Evolutionary conservation across 2,329 filamentous ascomycete genomes (phyloP), one percentile per base, ranked within the genome.

Genomic region (Cercospora zeina): DNA sequence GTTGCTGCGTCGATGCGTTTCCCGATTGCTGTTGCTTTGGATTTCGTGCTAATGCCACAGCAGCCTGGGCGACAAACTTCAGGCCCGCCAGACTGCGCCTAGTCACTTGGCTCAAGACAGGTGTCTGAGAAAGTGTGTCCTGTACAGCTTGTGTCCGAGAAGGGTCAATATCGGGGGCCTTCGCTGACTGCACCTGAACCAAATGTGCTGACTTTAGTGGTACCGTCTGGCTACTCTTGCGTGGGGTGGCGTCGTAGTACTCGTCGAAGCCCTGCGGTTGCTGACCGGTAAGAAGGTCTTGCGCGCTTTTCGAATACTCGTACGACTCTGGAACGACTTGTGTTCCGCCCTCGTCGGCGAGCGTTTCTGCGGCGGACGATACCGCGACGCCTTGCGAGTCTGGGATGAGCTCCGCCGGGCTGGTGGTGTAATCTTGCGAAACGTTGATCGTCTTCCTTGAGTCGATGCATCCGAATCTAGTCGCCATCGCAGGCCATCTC

Each of bases 401-500:
- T 19, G 50, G 19, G 16, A 36, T 45, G 34, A 19, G 21, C 33
- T 24, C 62, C 24, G 21, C 19, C 8, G 55, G 62, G 47, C 57
- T 56, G 34, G 30, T 62, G 34, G 56, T 49, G 50, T 62, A 19
- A 16, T 60, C 50, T 30, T 67, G 65, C 39, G 69, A 71, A 47
- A 69, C 62, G 55, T 72, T 65, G 9, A 72, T 63, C 9, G 62
- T 21, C 11, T 61, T 51, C 30, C 63, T 54, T 47, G 58, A 68
- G 31, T 63, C 50, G 10, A 65, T 47, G n/a, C 59, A 62, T 14
- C 34, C 58, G 13, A 65, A 21, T n/a, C n/a, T 53, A 10, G 39
- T 33, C 42, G 63, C 59, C 69, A 69, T 69, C 19, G 33, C 56
- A 13, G 36, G 34, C 59, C 56, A 62, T 62, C 8, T 50, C 56